phyloP scores from a whole-genome alignment of 2,329 filamentous ascomycete genomes.

The Tolypocladium capitatum region DNA sequence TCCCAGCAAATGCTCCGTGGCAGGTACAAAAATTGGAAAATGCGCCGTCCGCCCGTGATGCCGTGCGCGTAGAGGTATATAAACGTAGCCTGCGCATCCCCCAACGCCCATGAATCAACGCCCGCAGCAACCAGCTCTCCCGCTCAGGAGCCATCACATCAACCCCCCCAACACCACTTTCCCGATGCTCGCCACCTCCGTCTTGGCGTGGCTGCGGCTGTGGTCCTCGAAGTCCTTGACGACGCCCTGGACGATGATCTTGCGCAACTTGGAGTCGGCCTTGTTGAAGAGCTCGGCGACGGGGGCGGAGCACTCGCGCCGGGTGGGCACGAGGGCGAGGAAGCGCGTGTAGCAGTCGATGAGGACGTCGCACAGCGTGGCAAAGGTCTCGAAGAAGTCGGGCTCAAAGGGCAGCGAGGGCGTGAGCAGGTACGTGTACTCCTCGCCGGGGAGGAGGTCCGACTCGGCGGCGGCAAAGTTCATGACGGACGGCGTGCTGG shows the following conservation, averaged over 20 bases:
- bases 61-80: background rate
- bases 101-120: background rate
- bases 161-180: slow-evolving; percentile 82
- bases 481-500: slow-evolving; percentile 30
- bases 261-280: slow-evolving; percentile 72
- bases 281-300: slow-evolving; percentile 83
- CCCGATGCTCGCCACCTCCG: slow-evolving; percentile 72
- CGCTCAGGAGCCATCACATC: slow-evolving; percentile 36
- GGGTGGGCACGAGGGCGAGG: slow-evolving; percentile 59
- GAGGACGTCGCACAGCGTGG: slow-evolving; percentile 85
- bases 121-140: too few species aligned
- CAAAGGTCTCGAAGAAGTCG: slow-evolving; percentile 93
- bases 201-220: slow-evolving; percentile 61
- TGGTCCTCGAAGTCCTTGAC: slow-evolving; percentile 90
- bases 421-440: slow-evolving; percentile 82
- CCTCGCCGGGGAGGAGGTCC: slow-evolving; percentile 66
- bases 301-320: slow-evolving; percentile 54
- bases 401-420: slow-evolving; percentile 89
- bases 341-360: slow-evolving; percentile 84
- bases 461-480: slow-evolving; percentile 45
- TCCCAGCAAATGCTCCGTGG: background rate
- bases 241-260: slow-evolving; percentile 75
- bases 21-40: background rate
- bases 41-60: background rate
- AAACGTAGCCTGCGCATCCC: background rate